Base-by-base conservation (phyloP, 306 rosid genomes). In the Betula pendula region DNA sequence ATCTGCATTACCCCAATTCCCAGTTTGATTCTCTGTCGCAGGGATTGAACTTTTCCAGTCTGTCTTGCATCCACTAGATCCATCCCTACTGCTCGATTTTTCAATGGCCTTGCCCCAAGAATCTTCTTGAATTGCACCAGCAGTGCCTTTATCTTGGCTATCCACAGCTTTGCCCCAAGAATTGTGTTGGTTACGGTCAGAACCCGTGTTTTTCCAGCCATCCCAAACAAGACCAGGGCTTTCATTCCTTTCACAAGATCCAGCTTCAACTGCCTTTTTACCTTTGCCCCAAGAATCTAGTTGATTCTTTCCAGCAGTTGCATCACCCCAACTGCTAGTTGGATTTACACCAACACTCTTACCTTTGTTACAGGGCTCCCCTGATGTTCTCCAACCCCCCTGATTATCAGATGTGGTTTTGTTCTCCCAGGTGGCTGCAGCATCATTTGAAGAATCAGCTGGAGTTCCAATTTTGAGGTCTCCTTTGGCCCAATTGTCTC, bases 221-320 rank as follows among this genome's bases (percentile, higher is more conserved):
- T 38, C 42, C 42, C 42, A 38, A 38, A 38, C 42, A 5, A 38
- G 42, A 38, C 42, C 42, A 38, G 42, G 6, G 7, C 42, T 38
- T 66, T n/a, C 71, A 44, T 52, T 78, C 44, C 76, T 85, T 67
- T 59, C 71, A 80, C 86, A 79, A 42, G 75, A 43, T 51, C 65
- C 85, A 33, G 82, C 75, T 59, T 74, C 89, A 60, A 53, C 81
- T 10, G 7, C 66, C 70, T 52, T 40, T 80, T 79, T 80, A 66
- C 69, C 76, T 48, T 78, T 83, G 24, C 82, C 79, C 85, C 87
- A 83, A 74, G 81, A 59, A 80, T 75, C 75, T 27, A 43, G 24
- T 43, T 80, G 65, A 83, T 43, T 33, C 49, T 76, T 79, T 17
- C 80, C 80, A 51, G 81, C 49, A 68, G 77, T 58, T 44, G 66